Evolutionary conservation across 2,329 filamentous ascomycete genomes (phyloP), one percentile per base, ranked within the genome.

Genomic region (Rhytidhysteron rufulum): DNA sequence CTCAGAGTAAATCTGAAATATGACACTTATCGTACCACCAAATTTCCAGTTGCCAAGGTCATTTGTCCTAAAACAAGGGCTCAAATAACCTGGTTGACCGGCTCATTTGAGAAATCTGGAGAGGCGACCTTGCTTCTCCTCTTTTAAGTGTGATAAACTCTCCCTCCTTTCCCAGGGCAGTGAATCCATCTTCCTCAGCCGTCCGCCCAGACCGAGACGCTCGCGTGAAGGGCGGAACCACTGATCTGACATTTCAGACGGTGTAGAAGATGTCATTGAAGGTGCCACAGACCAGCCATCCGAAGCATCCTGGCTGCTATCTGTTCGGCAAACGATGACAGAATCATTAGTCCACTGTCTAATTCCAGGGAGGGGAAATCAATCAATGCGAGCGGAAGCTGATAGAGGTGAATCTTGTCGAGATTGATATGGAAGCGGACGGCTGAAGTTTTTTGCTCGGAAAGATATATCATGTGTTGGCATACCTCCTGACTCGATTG

Each of bases 81-180:
- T n/a, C n/a, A n/a, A n/a, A n/a, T n/a, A n/a, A n/a, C n/a, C n/a
- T n/a, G n/a, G n/a, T n/a, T n/a, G 5, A n/a, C 9, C 37, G 4
- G 29, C 9, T 13, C 17, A 5, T n/a, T 9, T 9, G 11, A 17
- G 17, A 35, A 10, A 4, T 20, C 33, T 9, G 6, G 11, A 22
- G 24, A 27, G 13, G 24, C 16, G 16, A 22, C 29, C 34, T n/a
- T 34, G 21, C 30, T 21, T 40, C 39, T 60, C n/a, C n/a, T n/a
- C n/a, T n/a, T n/a, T n/a, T n/a, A n/a, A n/a, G n/a, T n/a, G n/a
- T n/a, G n/a, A n/a, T n/a, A n/a, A n/a, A n/a, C n/a, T n/a, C n/a
- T n/a, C n/a, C n/a, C n/a, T n/a, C n/a, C n/a, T n/a, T n/a, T n/a
- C 62, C 60, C 63, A 66, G 5, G 62, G 62, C 42, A 57, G 37